These are phyloP conservation scores for Volvariella surrecta DNA, from an alignment of 1,284 basidiomycete species.

Conservation along the genomic window DNA sequence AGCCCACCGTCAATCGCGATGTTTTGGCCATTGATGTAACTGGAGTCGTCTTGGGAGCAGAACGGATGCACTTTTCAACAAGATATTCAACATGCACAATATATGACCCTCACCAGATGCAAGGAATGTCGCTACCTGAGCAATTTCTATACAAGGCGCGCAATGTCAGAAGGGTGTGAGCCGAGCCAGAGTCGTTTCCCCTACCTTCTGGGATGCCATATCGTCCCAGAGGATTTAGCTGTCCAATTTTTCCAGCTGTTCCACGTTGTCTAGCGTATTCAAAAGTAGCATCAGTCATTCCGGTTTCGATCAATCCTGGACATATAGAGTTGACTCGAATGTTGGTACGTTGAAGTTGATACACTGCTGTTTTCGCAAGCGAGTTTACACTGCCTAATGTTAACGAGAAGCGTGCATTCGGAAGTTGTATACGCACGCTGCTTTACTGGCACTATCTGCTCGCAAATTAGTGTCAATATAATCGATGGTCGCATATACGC, in stretches of 20 bases:
- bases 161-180: neutral
- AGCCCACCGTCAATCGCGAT: slow-evolving; percentile 85
- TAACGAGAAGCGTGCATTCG: neutral
- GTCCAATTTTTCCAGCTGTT: slow-evolving; percentile 69
- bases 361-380: slow-evolving; percentile 74
- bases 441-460: slow-evolving; percentile 84
- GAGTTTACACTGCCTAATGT: slow-evolving; percentile 60
- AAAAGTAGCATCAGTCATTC: slow-evolving; percentile 74
- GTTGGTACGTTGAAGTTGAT: slow-evolving; percentile 76
- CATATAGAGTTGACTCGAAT: slow-evolving; percentile 88
- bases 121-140: slow-evolving; percentile 77
- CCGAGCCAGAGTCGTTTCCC: slow-evolving; percentile 6
- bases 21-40: slow-evolving; percentile 89
- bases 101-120: slow-evolving; percentile 59
- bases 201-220: slow-evolving; percentile 74
- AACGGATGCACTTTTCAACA: slow-evolving; percentile 9
- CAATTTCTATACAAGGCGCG: slow-evolving; percentile 65
- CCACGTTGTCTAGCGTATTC: slow-evolving; percentile 72
- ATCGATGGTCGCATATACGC: slow-evolving; percentile 22
- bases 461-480: slow-evolving; percentile 2
- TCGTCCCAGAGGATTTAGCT: slow-evolving; percentile 78
- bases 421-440: slow-evolving; percentile 50
- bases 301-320: slow-evolving; percentile 88
- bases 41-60: slow-evolving; percentile 65
- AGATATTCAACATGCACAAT: neutral